Base-by-base conservation (phyloP, 306 rosid genomes). In the Echinosophora koreensis region DNA sequence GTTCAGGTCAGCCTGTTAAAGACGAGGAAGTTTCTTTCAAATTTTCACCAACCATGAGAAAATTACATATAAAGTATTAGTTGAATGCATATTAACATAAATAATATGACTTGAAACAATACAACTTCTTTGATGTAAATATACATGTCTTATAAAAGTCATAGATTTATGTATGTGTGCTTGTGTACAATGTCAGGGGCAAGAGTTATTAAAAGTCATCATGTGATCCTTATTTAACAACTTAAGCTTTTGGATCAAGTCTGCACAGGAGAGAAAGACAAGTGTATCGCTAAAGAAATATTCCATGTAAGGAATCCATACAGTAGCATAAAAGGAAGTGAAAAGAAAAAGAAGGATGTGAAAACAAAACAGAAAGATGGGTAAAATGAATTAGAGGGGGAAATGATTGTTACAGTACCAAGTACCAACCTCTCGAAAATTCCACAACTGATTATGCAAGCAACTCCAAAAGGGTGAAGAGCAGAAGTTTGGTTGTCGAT, bases 401-500 rank as follows among this genome's bases (percentile, higher is more conserved):
- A n/a, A 49, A 74, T 16, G 34, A 3, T 28, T 41, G 50, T 57
- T 74, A 35, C 4, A 5, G 35, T 75, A 66, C 22, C 22, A 22
- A 22, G 22, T 22, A 22, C 88, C 64, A 44, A 94, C 97, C 97
- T 90, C 98, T 78, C 85, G 50, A 76, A 82, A 95, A 81, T 95
- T 92, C 97, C 96, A 92, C 79, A 88, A 59, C 46, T 92, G 98
- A 82, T 95, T 90, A 80, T 95, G 98, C 82, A 92, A 86, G 90
- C 97, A 95, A 84, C 87, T 89, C 97, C 93, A 90, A 79, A 86
- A 87, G 74, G 98, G 98, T 49, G 97, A 90, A 82, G 93, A 81
- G 66, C 97, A 95, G 80, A 95, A 92, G 86, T 81, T 87, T 59
- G 98, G 98, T 77, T 92, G 98, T 69, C 80, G 86, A 63, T 82